A percentile compares a stretch with the other conserved stretches of the same genome.
phyloP scores from a whole-genome alignment of 2,329 filamentous ascomycete species.

The Botrytis fragariae region DNA sequence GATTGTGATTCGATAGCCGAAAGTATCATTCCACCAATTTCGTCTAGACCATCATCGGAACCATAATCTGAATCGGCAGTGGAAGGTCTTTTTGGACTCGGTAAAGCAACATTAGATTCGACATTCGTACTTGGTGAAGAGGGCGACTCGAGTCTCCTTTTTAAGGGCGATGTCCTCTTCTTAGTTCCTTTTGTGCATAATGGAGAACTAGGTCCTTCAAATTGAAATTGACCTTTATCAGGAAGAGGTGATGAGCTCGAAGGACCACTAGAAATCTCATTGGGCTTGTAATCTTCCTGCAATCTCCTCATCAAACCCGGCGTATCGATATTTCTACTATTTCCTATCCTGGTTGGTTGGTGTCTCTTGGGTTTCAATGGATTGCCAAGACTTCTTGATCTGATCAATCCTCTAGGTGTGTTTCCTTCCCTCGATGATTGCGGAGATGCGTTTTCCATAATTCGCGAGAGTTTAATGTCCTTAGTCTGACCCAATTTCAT shows the following conservation, averaged over 20 bases:
- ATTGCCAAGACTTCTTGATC: slow-evolving; percentile 18
- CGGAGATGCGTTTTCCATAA: slow-evolving; percentile 70
- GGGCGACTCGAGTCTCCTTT: neutral
- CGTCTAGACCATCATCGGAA: slow-evolving; percentile 19
- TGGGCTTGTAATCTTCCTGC: slow-evolving; percentile 45
- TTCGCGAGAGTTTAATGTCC: slow-evolving; percentile 52
- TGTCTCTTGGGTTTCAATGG: slow-evolving; percentile 54
- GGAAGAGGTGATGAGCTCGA: slow-evolving; percentile 42
- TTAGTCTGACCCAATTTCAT: slow-evolving; percentile 63
- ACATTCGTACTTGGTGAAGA: neutral
- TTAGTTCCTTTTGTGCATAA: neutral
- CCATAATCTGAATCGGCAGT: slow-evolving; percentile 19
- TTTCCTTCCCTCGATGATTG: slow-evolving; percentile 50
- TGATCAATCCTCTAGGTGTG: slow-evolving; percentile 22
- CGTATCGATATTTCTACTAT: slow-evolving; percentile 36
- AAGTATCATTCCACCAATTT: slow-evolving; percentile 19
- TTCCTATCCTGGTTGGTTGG: slow-evolving; percentile 59
- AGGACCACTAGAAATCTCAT: slow-evolving; percentile 30
- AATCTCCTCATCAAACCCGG: slow-evolving; percentile 66
- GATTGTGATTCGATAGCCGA: slow-evolving; percentile 17
- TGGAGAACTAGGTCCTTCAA: slow-evolving; percentile 9
- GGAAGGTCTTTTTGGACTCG: slow-evolving; percentile 1
- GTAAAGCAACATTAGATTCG: neutral
- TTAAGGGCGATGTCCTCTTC: slow-evolving; percentile 7
- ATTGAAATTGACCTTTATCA: slow-evolving; percentile 4